Evolutionary conservation across 495 filamentous ascomycete genomes (phyloP), one percentile per base, ranked within the genome.

Genomic region (Penicillium turbatum): DNA sequence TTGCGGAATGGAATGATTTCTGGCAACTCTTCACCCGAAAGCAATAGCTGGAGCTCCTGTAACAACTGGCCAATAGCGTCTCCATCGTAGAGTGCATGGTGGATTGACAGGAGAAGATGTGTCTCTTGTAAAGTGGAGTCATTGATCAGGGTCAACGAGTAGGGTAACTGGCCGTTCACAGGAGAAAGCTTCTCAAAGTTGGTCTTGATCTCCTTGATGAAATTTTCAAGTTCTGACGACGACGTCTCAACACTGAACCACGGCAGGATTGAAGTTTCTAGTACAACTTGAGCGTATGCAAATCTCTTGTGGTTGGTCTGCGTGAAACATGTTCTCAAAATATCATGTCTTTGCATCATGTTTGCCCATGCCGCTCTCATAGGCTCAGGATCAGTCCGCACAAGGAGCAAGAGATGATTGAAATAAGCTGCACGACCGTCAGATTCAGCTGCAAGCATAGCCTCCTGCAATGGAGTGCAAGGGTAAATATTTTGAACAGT

Each of bases 51-150:
- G 2, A 89, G 72, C 53, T 92, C 88, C 0, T 82, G 62, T 3
- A 92, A 70, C 0, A 95, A 68, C 15, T 77, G 65, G 30, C 76
- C 70, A 34, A 92, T 82, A 1, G 86, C 86, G 26, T 82, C 77
- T 16, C 86, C 89, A 67, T 95, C 89, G 60, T 95, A 92, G 1
- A 92, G 65, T 3, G 89, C 87, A 66, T 95, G 89, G 60, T 92
- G 89, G 53, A 90, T 87, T 0, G 79, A 84, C 26, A 92, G 62
- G 9, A 80, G 68, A 1, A 85, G 62, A 39, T 61, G 27, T 6
- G 46, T 39, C 42, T 67, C 44, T 34, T 56, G 34, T 31, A 39
- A 24, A 29, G 35, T 8, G 9, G 27, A 9, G 47, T 64, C 43
- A 21, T 48, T 32, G 51, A 68, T 48, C 56, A 54, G 12, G 24